Evolutionary conservation across 73 alveolate species (phyloP), one percentile per base, ranked within the genome.

Genomic region (Paramecium bursaria): DNA sequence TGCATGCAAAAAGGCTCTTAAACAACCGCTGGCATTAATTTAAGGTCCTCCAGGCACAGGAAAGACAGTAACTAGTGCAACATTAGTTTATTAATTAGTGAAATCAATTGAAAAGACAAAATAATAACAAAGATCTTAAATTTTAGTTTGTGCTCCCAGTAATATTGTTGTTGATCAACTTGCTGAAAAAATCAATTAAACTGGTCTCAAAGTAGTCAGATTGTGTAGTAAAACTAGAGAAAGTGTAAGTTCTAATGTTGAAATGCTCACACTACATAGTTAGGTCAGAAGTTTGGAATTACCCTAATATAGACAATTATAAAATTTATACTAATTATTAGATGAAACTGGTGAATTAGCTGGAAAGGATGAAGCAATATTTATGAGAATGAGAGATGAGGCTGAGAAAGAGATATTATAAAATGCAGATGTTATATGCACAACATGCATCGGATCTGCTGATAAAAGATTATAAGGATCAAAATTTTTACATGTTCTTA

Each of bases 11-110:
- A 92, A 92, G 86, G 88, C 95, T 53, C 48, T 95, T 54, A 67
- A 92, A 46, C 61, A 97, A 2, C 99, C 99, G 1, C 80, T 98
- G 31, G 95, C 98, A 90, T 92, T 98, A 80, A 98, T 98, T 75
- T 97, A 98, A 91, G 99, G 99, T 2, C 99, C 99, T 30, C 99
- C 99, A 31, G 97, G 97, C 1, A 98, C 99, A 17, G 99, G 99
- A 35, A 98, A 98, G 89, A 98, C 99, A 11, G 99, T 97, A 31
- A 98, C 99, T 21, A 93, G 99, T 33, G 99, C 99, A 6, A 97
- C 99, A 7, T 90, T 98, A 19, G 99, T 98, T n/a, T 96, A 96
- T 88, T 98, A 96, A 80, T 80, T 98, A 82, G 98, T 94, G 21
- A 95, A 94, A 86, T 48, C 87, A 26, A 54, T 79, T 39, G 75